Base-by-base conservation (phyloP, 352 stramenopile genomes). In the Aphanomyces euteiches region DNA sequence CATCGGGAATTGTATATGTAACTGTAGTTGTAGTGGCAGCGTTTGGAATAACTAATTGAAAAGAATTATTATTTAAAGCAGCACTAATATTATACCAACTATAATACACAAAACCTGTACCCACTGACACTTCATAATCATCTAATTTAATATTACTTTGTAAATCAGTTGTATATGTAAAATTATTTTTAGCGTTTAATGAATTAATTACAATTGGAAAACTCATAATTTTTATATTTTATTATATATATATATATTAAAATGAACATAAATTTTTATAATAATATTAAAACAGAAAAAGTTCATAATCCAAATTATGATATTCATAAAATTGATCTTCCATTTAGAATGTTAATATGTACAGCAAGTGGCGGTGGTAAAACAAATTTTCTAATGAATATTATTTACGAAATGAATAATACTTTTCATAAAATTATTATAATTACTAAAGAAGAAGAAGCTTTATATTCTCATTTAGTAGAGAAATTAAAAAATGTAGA, bases 211-310 rank as follows among this genome's bases (percentile, higher is more conserved):
- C 10, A 58, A 58, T 58, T 17, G 36, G 50, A 37, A 58, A 37
- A 58, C 8, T 58, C 8, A 19, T 58, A 12, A 36, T 58, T 28
- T 58, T 58, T 58, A 58, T 19, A 58, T 36, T 58, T 58, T 58
- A 58, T 58, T 58, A 58, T 37, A 58, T 58, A 34, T 47, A 66
- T 66, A 66, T 66, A 54, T 66, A 47, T n/a, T 36, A 66, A 56
- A 66, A 53, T 10, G 7, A 37, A 54, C 2, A 12, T 21, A 17
- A 50, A 7, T 34, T 66, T 54, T 66, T 53, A 36, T n/a, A 66
- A 66, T 54, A 12, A 37, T 66, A 53, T 56, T 28, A 66, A n/a
- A 50, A 66, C 28, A 37, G 2, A 1, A 66, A 12, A 50, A 50
- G 10, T 66, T 57, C 41, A 66, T 21, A n/a, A 34, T 66, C 21